Evolutionary conservation across 768 basidiomycete species (phyloP).

Genomic region (Trametopsis cervina): DNA sequence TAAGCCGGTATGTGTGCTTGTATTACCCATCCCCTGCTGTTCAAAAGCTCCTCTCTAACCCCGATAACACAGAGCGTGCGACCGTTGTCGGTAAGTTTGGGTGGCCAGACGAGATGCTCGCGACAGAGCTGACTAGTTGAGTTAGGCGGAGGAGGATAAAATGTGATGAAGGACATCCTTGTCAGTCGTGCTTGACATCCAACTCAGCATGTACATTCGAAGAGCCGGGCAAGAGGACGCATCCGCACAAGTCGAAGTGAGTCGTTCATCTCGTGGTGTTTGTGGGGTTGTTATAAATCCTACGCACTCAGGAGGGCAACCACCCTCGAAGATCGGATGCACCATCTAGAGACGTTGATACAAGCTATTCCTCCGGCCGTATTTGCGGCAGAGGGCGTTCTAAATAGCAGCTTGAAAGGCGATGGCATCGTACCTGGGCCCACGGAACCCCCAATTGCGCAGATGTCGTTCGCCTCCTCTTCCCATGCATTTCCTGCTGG

Average conservation of each 20-base stretch:
- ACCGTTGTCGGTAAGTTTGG: conserved; percentile 74
- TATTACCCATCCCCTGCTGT: background rate
- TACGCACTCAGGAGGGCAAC: conserved; percentile 55
- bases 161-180: conserved; percentile 86
- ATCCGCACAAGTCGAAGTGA: conserved; percentile 85
- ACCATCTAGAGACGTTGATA: conserved; percentile 78
- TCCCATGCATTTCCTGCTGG: conserved; percentile 42
- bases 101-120: background rate
- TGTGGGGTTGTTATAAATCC: background rate
- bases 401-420: conserved; percentile 17
- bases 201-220: conserved; percentile 82
- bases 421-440: conserved; percentile 26
- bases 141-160: conserved; percentile 74
- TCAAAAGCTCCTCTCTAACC: background rate
- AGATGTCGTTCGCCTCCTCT: conserved; percentile 30
- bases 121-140: conserved; percentile 1
- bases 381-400: conserved; percentile 52
- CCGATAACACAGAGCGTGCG: conserved; percentile 60
- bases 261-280: conserved; percentile 22
- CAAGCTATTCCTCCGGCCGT: conserved; percentile 80
- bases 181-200: conserved; percentile 80
- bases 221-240: conserved; percentile 78
- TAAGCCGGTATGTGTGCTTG: conserved; percentile 58
- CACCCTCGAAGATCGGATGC: conserved; percentile 84
- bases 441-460: conserved; percentile 27